Evolutionary conservation across 2,329 filamentous ascomycete genomes (phyloP).

Genomic region (Penicillium sclerotigenum): DNA sequence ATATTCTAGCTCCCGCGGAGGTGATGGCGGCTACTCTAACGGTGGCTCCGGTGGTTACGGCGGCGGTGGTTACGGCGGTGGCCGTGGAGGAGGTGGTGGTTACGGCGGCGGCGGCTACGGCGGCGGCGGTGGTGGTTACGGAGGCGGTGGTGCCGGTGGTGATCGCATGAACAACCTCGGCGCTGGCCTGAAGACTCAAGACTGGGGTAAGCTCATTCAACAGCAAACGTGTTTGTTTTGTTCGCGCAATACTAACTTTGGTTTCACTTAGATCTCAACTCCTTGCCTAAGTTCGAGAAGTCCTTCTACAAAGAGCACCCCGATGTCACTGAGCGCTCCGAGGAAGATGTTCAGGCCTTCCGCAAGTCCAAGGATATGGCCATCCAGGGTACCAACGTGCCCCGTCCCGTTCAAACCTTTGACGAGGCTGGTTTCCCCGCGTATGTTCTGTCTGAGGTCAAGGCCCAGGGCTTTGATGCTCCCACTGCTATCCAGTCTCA

Average conservation of each 20-base stretch:
- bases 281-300: conserved; percentile 96
- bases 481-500: conserved; percentile 97
- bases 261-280: conserved; percentile 60
- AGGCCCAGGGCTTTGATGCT: conserved; percentile 90
- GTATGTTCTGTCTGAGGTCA: conserved; percentile 98
- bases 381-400: conserved; percentile 74
- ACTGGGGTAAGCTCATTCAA: conserved; percentile 67
- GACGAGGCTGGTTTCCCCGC: conserved; percentile 95
- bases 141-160: conserved; percentile 62
- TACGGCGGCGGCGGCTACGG: conserved; percentile 34
- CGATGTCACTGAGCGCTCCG: conserved; percentile 69
- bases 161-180: conserved; percentile 94
- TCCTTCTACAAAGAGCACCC: conserved; percentile 97
- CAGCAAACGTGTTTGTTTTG: neutral
- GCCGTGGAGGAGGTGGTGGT: conserved; percentile 29
- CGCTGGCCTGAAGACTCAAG: conserved; percentile 78
- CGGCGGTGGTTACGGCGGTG: conserved; percentile 46
- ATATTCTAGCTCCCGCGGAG: conserved; percentile 36
- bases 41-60: conserved; percentile 35
- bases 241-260: conserved; percentile 24
- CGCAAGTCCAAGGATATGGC: conserved; percentile 81
- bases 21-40: conserved; percentile 50
- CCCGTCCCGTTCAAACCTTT: conserved; percentile 93
- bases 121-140: conserved; percentile 36
- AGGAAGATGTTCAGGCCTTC: conserved; percentile 82